Evolutionary conservation across 768 basidiomycete genomes (phyloP), one percentile per base, ranked within the genome.

Genomic region (Hygrocybe punicea): DNA sequence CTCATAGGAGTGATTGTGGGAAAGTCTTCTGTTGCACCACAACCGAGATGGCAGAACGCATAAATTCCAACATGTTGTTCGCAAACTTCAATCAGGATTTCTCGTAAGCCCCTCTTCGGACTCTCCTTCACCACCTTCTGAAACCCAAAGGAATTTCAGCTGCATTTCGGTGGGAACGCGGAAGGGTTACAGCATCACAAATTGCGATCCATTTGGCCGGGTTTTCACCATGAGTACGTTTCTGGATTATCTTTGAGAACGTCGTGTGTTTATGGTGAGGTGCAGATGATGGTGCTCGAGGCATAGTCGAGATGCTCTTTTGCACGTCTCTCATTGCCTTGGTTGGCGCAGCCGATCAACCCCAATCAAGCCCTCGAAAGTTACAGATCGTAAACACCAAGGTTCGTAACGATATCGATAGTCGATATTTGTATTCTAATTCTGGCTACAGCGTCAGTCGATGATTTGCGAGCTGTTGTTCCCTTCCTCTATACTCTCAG

Each of bases 261-360:
- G 21, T 45, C 21, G 24, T 46, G 23, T 24, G 9, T 24, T n/a
- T 19, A 40, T 13, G 44, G 34, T n/a, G 24, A 19, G 17, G 21
- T 25, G 29, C 59, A 93, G 96, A 89, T 64, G 94, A 98, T 58
- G 95, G 96, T 7, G 92, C 96, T 2, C 83, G 91, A 16, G 93
- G 94, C 21, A 97, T 97, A 60, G 96, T 98, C 14, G 97, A 99
- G 73, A 99, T 99, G 97, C 80, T 99, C 58, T 99, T 99, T 77
- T 98, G 95, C 75, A 99, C 97, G 5, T 97, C 94, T 19, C 83
- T 99, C 60, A 93, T 99, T 47, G 97, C 97, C 1, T 81, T 99
- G 33, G 97, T 98, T 19, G 97, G 97, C 7, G 93, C 93, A 2
- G 93, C 93, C 13, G 94, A 97, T 74, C 89, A 93, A 47, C 91